Evolutionary conservation across 169 alveolate genomes (phyloP), one percentile per base, ranked within the genome.

Genomic region (Eimeria tenella): DNA sequence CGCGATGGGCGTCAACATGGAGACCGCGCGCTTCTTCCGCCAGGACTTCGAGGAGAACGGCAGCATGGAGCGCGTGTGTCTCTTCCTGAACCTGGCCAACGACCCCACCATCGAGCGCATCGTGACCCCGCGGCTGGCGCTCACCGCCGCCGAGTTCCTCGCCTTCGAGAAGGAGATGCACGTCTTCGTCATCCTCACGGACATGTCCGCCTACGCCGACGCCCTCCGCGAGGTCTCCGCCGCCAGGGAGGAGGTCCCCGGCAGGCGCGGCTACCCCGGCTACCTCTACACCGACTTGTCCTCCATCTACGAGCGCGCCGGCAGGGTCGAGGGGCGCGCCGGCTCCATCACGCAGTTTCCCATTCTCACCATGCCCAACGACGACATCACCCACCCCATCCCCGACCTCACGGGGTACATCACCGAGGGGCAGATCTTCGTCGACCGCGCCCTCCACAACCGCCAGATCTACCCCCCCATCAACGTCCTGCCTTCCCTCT

Each of bases 241-340:
- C 13, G 99, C 99, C n/a, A 98, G 99, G 96, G 99, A 99, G 96
- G 99, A 99, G 97, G 99, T 99, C 79, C 99, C 99, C 62, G 99
- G 99, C 15, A 98, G 99, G 94, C 97, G 99, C 94, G 99, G 99
- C 25, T 99, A 99, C 96, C 99, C 99, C 10, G 99, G 99, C 86
- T 99, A 99, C 98, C 98, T 99, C 99, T 99, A 99, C 94, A 99
- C 99, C 70, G 99, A 99, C 97, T 97, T 99, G 77, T 98, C 99
- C 9, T 98, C 99, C 23, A 99, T 99, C 90, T 99, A 99, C 96
- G 99, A 99, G 95, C 97, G 99, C 93, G 99, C 99, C 0, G 99
- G 99, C 49, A 97, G 99, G 75, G 99, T 99, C 58, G 98, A 98
- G 94, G 99, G 99, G 42, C 98, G 99, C 84, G 97, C 96, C 93